These are phyloP conservation scores for Penicillium sp. DNA, from an alignment of 2,329 filamentous ascomycete species.

Conservation along the genomic window DNA sequence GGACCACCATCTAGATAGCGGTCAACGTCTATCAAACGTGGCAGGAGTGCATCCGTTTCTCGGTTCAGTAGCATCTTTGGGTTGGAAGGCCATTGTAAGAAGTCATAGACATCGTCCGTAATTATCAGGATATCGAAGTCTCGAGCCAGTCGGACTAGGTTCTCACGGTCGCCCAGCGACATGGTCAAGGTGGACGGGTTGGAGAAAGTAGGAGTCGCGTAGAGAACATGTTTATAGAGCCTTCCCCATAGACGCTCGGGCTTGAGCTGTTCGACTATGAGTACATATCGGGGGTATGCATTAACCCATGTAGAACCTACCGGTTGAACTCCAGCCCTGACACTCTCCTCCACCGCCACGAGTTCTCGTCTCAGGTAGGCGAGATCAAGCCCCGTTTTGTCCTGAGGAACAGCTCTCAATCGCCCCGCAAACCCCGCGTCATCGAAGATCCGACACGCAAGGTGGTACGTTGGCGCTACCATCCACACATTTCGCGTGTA, in stretches of 20 bases:
- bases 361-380: constrained; percentile 61
- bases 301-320: constrained; percentile 37
- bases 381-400: constrained; percentile 76
- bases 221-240: constrained; percentile 85
- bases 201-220: constrained; percentile 84
- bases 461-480: constrained; percentile 80
- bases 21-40: constrained; percentile 81
- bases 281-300: background rate
- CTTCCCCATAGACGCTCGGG: constrained; percentile 67
- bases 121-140: constrained; percentile 81
- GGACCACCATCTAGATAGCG: constrained; percentile 65
- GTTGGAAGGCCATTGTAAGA: constrained; percentile 74
- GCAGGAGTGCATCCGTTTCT: constrained; percentile 56
- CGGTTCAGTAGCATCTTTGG: constrained; percentile 17
- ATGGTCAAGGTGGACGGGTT: constrained; percentile 89
- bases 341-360: constrained; percentile 53
- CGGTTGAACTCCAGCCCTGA: constrained; percentile 39
- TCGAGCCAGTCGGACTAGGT: constrained; percentile 76
- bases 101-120: constrained; percentile 92
- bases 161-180: constrained; percentile 68
- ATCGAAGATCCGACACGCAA: constrained; percentile 81
- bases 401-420: constrained; percentile 74
- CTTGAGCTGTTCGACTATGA: constrained; percentile 57
- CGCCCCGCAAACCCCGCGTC: constrained; percentile 75
- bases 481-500: constrained; percentile 80